A percentile compares a stretch with the other conserved stretches of the same genome.
phyloP scores from a whole-genome alignment of 169 alveolate genomes.

The Plasmodium falciparum region DNA sequence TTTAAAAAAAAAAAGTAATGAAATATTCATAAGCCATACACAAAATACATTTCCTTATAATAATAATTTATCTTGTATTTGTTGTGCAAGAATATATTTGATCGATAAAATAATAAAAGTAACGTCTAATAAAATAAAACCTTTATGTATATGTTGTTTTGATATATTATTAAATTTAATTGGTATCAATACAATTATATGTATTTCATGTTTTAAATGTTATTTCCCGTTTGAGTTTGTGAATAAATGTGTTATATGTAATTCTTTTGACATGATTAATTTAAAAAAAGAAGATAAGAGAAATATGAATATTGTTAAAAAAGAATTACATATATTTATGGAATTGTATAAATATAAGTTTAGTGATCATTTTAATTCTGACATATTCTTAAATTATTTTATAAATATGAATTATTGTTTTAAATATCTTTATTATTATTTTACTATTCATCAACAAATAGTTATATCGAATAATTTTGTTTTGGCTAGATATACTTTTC shows the following conservation, averaged over 20 bases:
- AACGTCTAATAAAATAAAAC: conserved; percentile 20
- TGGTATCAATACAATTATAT: background rate
- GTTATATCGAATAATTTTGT: conserved; percentile 9
- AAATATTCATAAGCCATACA: no score
- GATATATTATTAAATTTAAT: conserved; percentile 26
- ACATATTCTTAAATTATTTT: conserved; percentile 25
- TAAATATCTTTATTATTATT: conserved; percentile 17
- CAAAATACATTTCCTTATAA: no score
- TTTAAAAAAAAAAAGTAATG: no score
- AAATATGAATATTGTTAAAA: background rate
- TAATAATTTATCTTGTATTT: background rate
- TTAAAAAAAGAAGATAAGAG: background rate
- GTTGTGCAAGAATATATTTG: conserved; percentile 4
- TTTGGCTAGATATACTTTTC: conserved; percentile 20
- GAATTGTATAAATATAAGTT: conserved; percentile 21
- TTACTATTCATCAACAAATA: conserved; percentile 11
- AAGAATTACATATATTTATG: conserved; percentile 26
- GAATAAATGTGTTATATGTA: conserved; percentile 24
- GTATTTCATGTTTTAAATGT: conserved; percentile 37
- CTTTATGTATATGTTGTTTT: conserved; percentile 38
- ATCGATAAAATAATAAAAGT: conserved; percentile 29
- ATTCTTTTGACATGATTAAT: background rate
- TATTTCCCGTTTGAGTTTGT: conserved; percentile 2
- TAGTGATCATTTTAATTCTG: conserved; percentile 12
- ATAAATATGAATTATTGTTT: conserved; percentile 43